A percentile compares a stretch with the other conserved stretches of the same genome.
Conservation (phyloP, 2,329 filamentous ascomycete genomes). For the Diaporthe sp. region DNA sequence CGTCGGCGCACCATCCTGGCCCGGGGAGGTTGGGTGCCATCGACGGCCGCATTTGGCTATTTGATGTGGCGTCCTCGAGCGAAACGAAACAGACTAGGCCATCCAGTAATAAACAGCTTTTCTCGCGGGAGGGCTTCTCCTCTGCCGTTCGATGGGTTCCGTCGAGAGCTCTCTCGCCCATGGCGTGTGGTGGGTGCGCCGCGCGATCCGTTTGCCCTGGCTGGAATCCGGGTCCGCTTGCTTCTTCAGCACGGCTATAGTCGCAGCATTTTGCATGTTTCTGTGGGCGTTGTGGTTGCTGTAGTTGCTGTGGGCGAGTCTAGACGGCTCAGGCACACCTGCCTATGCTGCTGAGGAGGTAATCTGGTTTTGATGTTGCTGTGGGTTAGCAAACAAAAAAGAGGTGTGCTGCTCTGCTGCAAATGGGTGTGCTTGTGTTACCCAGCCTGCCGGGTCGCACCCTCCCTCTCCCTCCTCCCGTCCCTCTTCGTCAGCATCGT, state of each 20-base stretch:
- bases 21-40: neutral
- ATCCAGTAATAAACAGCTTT: neutral
- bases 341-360: neutral
- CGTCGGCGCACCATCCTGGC: neutral
- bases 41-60: neutral
- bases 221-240: neutral
- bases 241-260: neutral
- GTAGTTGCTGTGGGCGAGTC: neutral
- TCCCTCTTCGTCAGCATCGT: neutral
- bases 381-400: neutral
- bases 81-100: neutral
- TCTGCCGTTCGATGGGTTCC: neutral
- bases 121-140: neutral
- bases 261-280: neutral
- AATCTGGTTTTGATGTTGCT: neutral
- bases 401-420: neutral
- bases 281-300: neutral
- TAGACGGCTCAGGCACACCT: neutral
- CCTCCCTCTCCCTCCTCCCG: neutral
- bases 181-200: neutral
- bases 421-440: neutral
- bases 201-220: neutral
- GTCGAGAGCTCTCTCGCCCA: neutral
- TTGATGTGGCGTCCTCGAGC: slow-evolving; percentile 1
- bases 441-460: neutral